A percentile compares a stretch with the other conserved stretches of the same genome.
These are phyloP conservation scores for Fusarium caatingaense DNA, from an alignment of 2,329 filamentous ascomycete species.

Conservation along the genomic window DNA sequence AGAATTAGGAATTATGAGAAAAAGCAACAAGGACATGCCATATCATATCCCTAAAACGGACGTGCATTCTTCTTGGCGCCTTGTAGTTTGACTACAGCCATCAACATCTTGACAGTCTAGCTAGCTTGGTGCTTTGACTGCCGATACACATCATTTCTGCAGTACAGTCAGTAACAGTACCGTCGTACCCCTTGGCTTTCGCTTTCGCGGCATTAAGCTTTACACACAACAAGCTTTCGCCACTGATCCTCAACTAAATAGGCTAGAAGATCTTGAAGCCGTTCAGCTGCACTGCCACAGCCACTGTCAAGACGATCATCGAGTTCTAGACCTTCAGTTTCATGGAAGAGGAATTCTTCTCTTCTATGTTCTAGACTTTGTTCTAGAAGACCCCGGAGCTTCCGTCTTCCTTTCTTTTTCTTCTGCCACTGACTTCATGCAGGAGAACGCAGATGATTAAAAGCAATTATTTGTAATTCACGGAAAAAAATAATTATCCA, in stretches of 20 bases:
- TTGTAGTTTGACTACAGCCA: neutral
- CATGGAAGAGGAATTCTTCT: neutral
- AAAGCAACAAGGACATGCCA: neutral
- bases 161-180: neutral
- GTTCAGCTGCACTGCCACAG: slow-evolving; percentile 7
- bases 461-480: slow-evolving; percentile 18
- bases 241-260: slow-evolving; percentile 4
- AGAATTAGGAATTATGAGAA: neutral
- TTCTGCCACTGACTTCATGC: neutral
- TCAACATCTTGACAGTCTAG: neutral
- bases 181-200: slow-evolving; percentile 4
- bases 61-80: slow-evolving; percentile 9
- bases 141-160: neutral
- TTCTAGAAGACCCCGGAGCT: slow-evolving; percentile 9
- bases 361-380: slow-evolving; percentile 5
- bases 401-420: neutral
- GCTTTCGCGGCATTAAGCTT: slow-evolving; percentile 32
- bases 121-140: neutral
- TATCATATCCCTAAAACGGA: slow-evolving; percentile 18
- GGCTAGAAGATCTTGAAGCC: neutral
- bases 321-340: slow-evolving; percentile 31
- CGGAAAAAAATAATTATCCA: neutral
- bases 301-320: neutral
- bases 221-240: slow-evolving; percentile 37
- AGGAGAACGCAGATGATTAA: neutral